Base-by-base conservation (phyloP, 2,329 filamentous ascomycete species). In the Trichoderma sp. region DNA sequence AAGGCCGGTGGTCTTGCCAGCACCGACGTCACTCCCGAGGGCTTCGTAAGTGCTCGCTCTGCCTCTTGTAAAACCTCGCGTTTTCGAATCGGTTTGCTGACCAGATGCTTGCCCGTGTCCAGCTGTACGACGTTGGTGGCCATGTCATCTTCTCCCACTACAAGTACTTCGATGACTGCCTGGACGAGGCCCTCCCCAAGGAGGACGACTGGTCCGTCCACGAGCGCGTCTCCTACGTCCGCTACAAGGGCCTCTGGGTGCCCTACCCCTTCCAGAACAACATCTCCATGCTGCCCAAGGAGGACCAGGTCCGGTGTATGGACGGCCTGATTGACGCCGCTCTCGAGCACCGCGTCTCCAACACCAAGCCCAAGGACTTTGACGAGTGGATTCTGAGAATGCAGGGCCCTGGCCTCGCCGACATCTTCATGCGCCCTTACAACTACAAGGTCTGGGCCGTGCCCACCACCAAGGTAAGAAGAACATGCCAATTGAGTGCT, bases 381-480 rank as follows among this genome's bases (percentile, higher is more conserved):
- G 95, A 99, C 76, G 93, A 99, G 83, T 98, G 93, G 93, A 98
- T 98, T 75, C 78, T 98, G 73, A 89, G 95, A 74, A 96, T 90
- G 83, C 93, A 90, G 82, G 95, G 95, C 74, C 82, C 87, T 73
- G 94, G 94, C 73, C 85, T 99, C 74, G 94, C 93, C 71, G 88
- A 99, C 78, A 85, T 94, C 73, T 99, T 99, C 87, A 99, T 99
- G 95, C 87, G 95, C 74, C 95, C 95, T 63, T 99, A 99, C 86
- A 99, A 99, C 88, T 99, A 90, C 89, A 99, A 99, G 84, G 95
- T 99, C 77, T 99, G 95, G 95, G 95, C 95, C 68, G 94, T 98
- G 73, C 95, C 95, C 66, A 97, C 94, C 64, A 97, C 90, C 72
- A 96, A 96, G 88, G 92, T 96, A 85, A 74, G 84, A 9, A 30